Conservation (phyloP, 192 early-diverging fungal species). For the Chytriomyces confervae region DNA sequence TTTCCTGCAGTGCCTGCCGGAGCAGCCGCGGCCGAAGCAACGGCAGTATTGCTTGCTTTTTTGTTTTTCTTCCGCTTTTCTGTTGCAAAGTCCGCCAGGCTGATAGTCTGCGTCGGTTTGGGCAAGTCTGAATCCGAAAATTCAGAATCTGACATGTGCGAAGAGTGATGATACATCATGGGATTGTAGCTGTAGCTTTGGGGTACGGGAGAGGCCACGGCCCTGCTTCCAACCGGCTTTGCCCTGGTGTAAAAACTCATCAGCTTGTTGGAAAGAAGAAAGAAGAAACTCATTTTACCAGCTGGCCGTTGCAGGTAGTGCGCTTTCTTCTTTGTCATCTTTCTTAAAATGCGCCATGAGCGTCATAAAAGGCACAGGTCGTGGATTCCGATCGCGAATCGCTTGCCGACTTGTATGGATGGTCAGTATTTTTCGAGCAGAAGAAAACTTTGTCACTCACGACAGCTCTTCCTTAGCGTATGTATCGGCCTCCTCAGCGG, state of each 20-base stretch:
- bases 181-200: neutral
- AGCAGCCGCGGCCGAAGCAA: conserved; percentile 13
- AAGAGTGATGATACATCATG: neutral
- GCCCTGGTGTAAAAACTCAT: conserved; percentile 39
- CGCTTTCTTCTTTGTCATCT: conserved; percentile 50
- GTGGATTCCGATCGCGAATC: conserved; percentile 50
- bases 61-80: conserved; percentile 24
- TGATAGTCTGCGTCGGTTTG: neutral
- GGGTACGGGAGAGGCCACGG: conserved; percentile 16
- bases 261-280: neutral
- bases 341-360: conserved; percentile 40
- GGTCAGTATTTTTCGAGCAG: neutral
- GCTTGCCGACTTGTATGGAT: conserved; percentile 33
- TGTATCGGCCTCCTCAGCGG: conserved; percentile 81
- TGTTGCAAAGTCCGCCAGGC: neutral
- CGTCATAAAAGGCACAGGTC: conserved; percentile 48
- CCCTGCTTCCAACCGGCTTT: conserved; percentile 46
- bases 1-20: neutral
- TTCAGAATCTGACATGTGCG: conserved; percentile 30
- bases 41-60: conserved; percentile 22
- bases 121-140: conserved; percentile 35
- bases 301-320: conserved; percentile 55
- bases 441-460: conserved; percentile 17
- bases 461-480: conserved; percentile 86
- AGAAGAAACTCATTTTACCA: conserved; percentile 40